Conservation (phyloP, 2,329 filamentous ascomycete genomes). For the Aspergillus sp. region DNA sequence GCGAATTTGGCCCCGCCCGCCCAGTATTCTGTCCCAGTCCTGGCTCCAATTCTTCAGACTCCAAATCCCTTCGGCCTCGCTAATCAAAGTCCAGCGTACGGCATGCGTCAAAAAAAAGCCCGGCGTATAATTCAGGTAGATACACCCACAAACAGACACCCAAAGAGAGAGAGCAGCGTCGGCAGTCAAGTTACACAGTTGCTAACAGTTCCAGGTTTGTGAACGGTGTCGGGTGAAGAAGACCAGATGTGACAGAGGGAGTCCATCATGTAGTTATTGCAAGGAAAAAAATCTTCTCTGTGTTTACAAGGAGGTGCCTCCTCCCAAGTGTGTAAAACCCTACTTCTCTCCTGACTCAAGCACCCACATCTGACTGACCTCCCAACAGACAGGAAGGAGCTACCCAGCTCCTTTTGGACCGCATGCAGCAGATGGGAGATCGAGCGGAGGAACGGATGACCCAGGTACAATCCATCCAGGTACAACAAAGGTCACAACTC, state of each 20-base stretch:
- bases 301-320: conserved; percentile 82
- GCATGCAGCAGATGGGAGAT: too few relatives aligned
- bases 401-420: too few relatives aligned
- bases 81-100: conserved; percentile 22
- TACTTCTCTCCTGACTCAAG: too few relatives aligned
- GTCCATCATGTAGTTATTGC: conserved; percentile 74
- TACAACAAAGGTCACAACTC: conserved; percentile 10
- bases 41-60: conserved; percentile 17
- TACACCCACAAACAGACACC: too few relatives aligned
- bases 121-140: conserved; percentile 35
- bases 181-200: neutral
- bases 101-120: conserved; percentile 31
- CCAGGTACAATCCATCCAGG: conserved; percentile 12
- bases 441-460: conserved; percentile 16
- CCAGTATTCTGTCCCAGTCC: conserved; percentile 20
- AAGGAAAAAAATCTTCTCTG: conserved; percentile 77
- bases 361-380: too few relatives aligned
- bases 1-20: conserved; percentile 23
- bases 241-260: too few relatives aligned
- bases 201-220: conserved; percentile 59
- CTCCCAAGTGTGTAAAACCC: conserved; percentile 64
- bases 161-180: too few relatives aligned
- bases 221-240: conserved; percentile 81
- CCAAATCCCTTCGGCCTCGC: conserved; percentile 22
- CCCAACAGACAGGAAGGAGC: conserved; percentile 32